A percentile compares a stretch with the other conserved stretches of the same genome.
These are phyloP conservation scores for Elongisporangium prolatum DNA, from an alignment of 352 stramenopile genomes.

Conservation along the genomic window DNA sequence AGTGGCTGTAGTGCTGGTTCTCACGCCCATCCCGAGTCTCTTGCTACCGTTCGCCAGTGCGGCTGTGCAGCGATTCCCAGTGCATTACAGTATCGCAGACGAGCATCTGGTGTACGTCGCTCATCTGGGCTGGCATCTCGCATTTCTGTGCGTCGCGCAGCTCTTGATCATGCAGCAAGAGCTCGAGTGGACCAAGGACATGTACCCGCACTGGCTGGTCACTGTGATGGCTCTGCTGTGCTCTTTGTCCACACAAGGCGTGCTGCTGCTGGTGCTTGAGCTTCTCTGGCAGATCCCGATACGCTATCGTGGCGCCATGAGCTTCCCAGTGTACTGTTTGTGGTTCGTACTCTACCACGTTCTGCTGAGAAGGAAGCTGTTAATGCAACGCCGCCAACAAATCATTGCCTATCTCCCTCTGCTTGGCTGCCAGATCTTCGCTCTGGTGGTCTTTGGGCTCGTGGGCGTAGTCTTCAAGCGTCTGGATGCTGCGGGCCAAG, in stretches of 20 bases:
- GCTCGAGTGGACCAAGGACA: constrained; percentile 5
- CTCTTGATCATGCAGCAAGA: constrained; percentile 10
- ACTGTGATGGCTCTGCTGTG: constrained; percentile 6
- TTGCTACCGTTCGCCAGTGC: constrained; percentile 6
- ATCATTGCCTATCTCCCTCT: constrained; percentile 13
- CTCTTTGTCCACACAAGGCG: constrained; percentile 4
- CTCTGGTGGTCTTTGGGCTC: constrained; percentile 15
- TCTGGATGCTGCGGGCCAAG: constrained; percentile 1
- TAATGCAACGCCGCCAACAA: constrained; percentile 3
- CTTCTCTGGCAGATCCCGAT: constrained; percentile 14
- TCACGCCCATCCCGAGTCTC: constrained; percentile 11
- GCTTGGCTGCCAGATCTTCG: constrained; percentile 7
- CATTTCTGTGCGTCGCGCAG: constrained; percentile 11
- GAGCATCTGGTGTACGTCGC: constrained; percentile 8
- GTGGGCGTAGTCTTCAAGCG: constrained; percentile 14
- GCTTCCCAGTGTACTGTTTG: neutral
- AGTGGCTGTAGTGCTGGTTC: constrained; percentile 10
- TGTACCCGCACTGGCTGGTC: constrained; percentile 13
- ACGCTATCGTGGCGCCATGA: constrained; percentile 14
- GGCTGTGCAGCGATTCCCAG: constrained; percentile 10
- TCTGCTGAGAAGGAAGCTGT: constrained; percentile 5
- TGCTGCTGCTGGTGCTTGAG: constrained; percentile 6
- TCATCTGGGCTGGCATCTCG: constrained; percentile 9
- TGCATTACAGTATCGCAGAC: neutral
- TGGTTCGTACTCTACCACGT: constrained; percentile 10